Evolutionary conservation across 1,139 yeast genomes (phyloP).

Genomic region (Blastobotrys petasosporus): DNA sequence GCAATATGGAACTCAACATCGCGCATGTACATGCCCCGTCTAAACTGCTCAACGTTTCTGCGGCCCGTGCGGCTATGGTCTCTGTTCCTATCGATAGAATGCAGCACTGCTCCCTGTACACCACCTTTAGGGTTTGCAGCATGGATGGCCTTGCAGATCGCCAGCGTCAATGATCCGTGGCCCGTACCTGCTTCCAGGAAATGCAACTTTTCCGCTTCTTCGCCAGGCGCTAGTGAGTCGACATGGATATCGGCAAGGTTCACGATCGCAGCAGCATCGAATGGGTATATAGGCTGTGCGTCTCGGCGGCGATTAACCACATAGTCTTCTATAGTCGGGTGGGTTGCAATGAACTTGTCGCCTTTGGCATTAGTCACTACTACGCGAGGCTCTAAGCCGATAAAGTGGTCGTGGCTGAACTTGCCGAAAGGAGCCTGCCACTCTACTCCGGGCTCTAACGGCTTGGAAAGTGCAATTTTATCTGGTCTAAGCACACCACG

Average conservation of each 20-base stretch:
- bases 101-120: slow-evolving; percentile 40
- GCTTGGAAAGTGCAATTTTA: slow-evolving; percentile 30
- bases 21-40: slow-evolving; percentile 38
- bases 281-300: slow-evolving; percentile 46
- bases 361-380: slow-evolving; percentile 21
- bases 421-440: slow-evolving; percentile 23
- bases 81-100: slow-evolving; percentile 39
- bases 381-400: slow-evolving; percentile 30
- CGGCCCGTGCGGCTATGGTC: slow-evolving; percentile 38
- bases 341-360: slow-evolving; percentile 30
- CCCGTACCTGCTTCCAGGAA: slow-evolving; percentile 49
- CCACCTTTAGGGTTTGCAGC: slow-evolving; percentile 33
- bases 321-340: slow-evolving; percentile 43
- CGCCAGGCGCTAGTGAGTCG: slow-evolving; percentile 21
- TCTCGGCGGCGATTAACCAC: slow-evolving; percentile 36
- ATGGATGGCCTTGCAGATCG: slow-evolving; percentile 40
- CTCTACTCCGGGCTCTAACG: slow-evolving; percentile 21
- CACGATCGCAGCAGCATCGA: slow-evolving; percentile 44
- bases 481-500: slow-evolving; percentile 28
- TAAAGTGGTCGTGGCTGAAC: slow-evolving; percentile 34
- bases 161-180: slow-evolving; percentile 44
- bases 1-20: slow-evolving; percentile 42
- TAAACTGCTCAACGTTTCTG: slow-evolving; percentile 35
- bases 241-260: slow-evolving; percentile 41
- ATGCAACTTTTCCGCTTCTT: slow-evolving; percentile 28